Evolutionary conservation across 1,284 basidiomycete genomes (phyloP).

Genomic region (Cutaneotrichosporon sp.): DNA sequence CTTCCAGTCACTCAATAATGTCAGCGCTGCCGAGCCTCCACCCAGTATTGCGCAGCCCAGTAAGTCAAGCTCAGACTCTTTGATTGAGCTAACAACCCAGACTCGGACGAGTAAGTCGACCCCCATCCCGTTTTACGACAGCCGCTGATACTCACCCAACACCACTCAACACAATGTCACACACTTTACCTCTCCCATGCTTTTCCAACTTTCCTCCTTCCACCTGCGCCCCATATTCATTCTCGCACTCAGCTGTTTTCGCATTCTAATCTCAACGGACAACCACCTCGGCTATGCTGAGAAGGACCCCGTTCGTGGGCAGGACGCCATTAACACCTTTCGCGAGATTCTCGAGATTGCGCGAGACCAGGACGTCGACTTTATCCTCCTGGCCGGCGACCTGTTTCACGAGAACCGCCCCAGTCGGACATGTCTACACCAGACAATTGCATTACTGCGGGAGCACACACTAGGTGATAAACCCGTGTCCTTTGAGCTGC

Average conservation of each 20-base stretch:
- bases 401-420: slow-evolving; percentile 98
- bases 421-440: slow-evolving; percentile 80
- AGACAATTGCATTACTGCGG: slow-evolving; percentile 79
- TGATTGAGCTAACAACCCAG: neutral
- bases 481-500: slow-evolving; percentile 77
- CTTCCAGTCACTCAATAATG: neutral
- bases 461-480: slow-evolving; percentile 86
- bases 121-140: too few species aligned
- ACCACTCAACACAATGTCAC: neutral
- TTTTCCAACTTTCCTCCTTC: neutral
- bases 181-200: neutral
- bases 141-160: too few species aligned
- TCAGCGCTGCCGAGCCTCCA: slow-evolving; percentile 21
- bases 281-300: slow-evolving; percentile 96
- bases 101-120: slow-evolving; percentile 10
- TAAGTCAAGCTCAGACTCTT: neutral
- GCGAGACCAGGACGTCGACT: slow-evolving; percentile 83
- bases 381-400: slow-evolving; percentile 90
- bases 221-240: neutral
- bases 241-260: slow-evolving; percentile 53
- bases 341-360: slow-evolving; percentile 88
- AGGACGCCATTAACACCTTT: slow-evolving; percentile 94
- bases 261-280: slow-evolving; percentile 84
- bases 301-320: slow-evolving; percentile 86
- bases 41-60: slow-evolving; percentile 29